phyloP scores from a whole-genome alignment of 768 basidiomycete genomes.

The Filobasidium floriforme region DNA sequence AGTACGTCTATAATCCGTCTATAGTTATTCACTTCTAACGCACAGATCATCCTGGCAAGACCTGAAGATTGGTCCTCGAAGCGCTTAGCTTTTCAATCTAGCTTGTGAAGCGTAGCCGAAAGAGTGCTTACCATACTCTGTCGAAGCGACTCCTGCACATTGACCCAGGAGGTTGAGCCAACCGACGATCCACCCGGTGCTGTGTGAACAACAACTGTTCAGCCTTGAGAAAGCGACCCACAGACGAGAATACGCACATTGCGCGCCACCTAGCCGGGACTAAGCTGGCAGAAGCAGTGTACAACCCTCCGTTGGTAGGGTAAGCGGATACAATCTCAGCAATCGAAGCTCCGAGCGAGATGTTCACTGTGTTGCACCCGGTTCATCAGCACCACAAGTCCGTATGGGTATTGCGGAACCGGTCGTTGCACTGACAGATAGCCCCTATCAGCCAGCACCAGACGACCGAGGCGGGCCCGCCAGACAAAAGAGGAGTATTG shows the following conservation, averaged over 20 bases:
- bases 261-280: slow-evolving; percentile 43
- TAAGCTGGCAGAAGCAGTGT: slow-evolving; percentile 47
- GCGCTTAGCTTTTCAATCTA: slow-evolving; percentile 19
- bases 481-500: slow-evolving; percentile 46
- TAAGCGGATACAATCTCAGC: slow-evolving; percentile 47
- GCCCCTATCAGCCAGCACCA: slow-evolving; percentile 47
- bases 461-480: slow-evolving; percentile 47
- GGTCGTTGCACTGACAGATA: slow-evolving; percentile 21
- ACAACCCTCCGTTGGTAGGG: slow-evolving; percentile 49
- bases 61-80: not conserved
- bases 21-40: slow-evolving; percentile 49
- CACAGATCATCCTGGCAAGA: slow-evolving; percentile 47
- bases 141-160: slow-evolving; percentile 75
- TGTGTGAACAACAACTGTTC: not conserved
- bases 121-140: slow-evolving; percentile 55
- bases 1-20: slow-evolving; percentile 12
- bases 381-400: slow-evolving; percentile 11
- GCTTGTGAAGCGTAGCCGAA: slow-evolving; percentile 32
- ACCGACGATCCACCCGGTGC: slow-evolving; percentile 46
- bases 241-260: slow-evolving; percentile 24
- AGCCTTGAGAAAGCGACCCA: not conserved
- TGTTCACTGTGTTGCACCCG: slow-evolving; percentile 26
- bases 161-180: slow-evolving; percentile 40
- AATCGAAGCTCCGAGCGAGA: slow-evolving; percentile 28
- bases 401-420: not conserved